A percentile compares a stretch with the other conserved stretches of the same genome.
phyloP scores from a whole-genome alignment of 345 rosid genomes.

The Arabis alpina region DNA sequence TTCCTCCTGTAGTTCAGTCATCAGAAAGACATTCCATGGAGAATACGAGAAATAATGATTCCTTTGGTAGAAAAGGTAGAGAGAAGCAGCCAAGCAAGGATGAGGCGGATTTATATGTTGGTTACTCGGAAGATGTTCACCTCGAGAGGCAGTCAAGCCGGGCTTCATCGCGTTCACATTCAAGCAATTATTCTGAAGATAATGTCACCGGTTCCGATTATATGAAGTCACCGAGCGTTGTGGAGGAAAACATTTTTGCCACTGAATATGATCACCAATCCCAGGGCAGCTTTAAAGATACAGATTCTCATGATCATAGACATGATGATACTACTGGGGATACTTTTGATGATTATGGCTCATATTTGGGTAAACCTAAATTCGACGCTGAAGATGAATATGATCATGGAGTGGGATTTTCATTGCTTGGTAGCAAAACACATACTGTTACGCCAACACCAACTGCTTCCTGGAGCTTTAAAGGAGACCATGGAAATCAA shows the following conservation, averaged over 20 bases:
- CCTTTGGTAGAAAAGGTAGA: slow-evolving; percentile 34
- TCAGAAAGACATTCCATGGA: slow-evolving; percentile 48
- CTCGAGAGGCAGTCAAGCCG: slow-evolving; percentile 49
- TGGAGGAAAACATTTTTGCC: slow-evolving; percentile 56
- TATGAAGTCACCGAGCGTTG: slow-evolving; percentile 33
- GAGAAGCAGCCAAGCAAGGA: slow-evolving; percentile 35
- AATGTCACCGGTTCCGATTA: slow-evolving; percentile 42
- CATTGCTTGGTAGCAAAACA: slow-evolving; percentile 47
- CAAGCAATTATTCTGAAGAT: slow-evolving; percentile 48
- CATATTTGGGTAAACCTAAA: slow-evolving; percentile 48
- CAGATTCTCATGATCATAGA: slow-evolving; percentile 37
- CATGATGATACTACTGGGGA: slow-evolving; percentile 37
- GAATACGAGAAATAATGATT: slow-evolving; percentile 42
- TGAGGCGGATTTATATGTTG: slow-evolving; percentile 33
- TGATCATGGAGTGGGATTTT: slow-evolving; percentile 40
- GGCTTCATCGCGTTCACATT: slow-evolving; percentile 53
- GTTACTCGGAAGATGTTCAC: slow-evolving; percentile 43
- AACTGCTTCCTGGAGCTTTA: slow-evolving; percentile 46
- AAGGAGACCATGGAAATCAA: slow-evolving; percentile 42
- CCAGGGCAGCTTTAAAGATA: slow-evolving; percentile 48
- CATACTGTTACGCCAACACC: slow-evolving; percentile 34
- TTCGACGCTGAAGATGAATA: slow-evolving; percentile 48
- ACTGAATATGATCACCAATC: slow-evolving; percentile 45
- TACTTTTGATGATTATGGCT: slow-evolving; percentile 71
- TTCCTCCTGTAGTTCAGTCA: slow-evolving; percentile 21